A percentile compares a stretch with the other conserved stretches of the same genome.
Evolutionary conservation across 148 eudicot species (phyloP).

Genomic region (Persicaria tinctoria): DNA sequence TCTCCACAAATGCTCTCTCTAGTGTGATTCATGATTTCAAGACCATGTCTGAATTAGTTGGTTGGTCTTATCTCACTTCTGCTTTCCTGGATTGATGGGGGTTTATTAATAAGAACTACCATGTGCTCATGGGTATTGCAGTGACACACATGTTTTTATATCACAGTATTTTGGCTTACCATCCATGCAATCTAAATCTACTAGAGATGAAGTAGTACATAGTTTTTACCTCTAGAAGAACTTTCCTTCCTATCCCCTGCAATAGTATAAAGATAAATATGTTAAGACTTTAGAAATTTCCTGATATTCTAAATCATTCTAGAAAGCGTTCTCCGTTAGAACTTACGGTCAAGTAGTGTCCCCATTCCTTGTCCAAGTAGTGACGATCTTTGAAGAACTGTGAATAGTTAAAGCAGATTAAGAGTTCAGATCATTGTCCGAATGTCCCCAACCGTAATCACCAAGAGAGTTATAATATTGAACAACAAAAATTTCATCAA

Average conservation of each 20-base stretch:
- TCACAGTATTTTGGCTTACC: neutral
- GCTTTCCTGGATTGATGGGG: no score
- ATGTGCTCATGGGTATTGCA: neutral
- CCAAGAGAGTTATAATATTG: neutral
- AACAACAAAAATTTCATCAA: slow-evolving; percentile 4
- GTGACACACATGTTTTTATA: neutral
- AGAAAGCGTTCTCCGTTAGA: neutral
- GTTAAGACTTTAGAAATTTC: neutral
- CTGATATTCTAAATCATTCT: neutral
- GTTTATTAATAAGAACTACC: neutral
- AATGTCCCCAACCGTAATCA: neutral
- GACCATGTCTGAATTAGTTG: no score
- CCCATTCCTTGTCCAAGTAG: slow-evolving; percentile 98
- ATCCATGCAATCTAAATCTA: neutral
- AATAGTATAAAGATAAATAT: slow-evolving; percentile 15
- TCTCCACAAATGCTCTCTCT: no score
- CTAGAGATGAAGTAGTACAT: neutral
- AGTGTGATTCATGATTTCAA: no score
- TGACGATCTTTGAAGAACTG: slow-evolving; percentile 99
- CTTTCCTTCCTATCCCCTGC: slow-evolving; percentile 63
- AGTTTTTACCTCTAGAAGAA: slow-evolving; percentile 48
- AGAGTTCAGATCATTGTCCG: neutral
- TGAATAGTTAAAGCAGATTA: slow-evolving; percentile 12
- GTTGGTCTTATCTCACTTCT: no score
- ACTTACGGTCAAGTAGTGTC: slow-evolving; percentile 79